Conservation (phyloP, 805 yeast species). For the Metschnikowia aberdeeniae region DNA sequence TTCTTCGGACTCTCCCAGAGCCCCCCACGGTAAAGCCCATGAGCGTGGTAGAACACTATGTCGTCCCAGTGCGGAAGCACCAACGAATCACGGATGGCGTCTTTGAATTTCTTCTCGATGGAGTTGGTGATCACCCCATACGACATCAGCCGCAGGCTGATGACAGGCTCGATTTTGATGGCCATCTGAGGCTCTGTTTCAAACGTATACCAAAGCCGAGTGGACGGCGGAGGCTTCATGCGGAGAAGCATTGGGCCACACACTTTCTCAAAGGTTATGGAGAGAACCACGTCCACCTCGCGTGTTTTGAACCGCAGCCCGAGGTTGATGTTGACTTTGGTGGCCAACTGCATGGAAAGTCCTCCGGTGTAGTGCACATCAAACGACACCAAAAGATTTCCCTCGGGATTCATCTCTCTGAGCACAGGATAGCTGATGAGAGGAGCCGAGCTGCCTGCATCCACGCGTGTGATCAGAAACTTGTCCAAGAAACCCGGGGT, state of each 20-base stretch:
- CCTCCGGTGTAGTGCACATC: constrained; percentile 71
- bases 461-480: constrained; percentile 65
- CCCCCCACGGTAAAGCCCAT: constrained; percentile 85
- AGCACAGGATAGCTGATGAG: constrained; percentile 69
- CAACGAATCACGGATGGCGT: constrained; percentile 71
- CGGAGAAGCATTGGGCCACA: constrained; percentile 69
- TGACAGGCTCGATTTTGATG: constrained; percentile 82
- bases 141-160: constrained; percentile 76
- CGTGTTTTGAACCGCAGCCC: constrained; percentile 72
- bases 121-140: constrained; percentile 76
- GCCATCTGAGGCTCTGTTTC: constrained; percentile 72
- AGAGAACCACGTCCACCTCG: constrained; percentile 70
- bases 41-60: constrained; percentile 62
- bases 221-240: constrained; percentile 87
- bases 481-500: constrained; percentile 87
- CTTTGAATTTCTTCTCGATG: constrained; percentile 73
- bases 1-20: constrained; percentile 60
- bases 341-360: constrained; percentile 70
- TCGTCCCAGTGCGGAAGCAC: constrained; percentile 92
- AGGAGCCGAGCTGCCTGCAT: constrained; percentile 81
- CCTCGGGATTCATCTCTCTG: constrained; percentile 72
- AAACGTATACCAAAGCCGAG: constrained; percentile 87
- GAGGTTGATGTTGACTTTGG: constrained; percentile 70
- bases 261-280: constrained; percentile 61
- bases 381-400: constrained; percentile 58